Evolutionary conservation across 1,139 yeast genomes (phyloP), one percentile per base, ranked within the genome.

Genomic region (Geotrichum klebahnii): DNA sequence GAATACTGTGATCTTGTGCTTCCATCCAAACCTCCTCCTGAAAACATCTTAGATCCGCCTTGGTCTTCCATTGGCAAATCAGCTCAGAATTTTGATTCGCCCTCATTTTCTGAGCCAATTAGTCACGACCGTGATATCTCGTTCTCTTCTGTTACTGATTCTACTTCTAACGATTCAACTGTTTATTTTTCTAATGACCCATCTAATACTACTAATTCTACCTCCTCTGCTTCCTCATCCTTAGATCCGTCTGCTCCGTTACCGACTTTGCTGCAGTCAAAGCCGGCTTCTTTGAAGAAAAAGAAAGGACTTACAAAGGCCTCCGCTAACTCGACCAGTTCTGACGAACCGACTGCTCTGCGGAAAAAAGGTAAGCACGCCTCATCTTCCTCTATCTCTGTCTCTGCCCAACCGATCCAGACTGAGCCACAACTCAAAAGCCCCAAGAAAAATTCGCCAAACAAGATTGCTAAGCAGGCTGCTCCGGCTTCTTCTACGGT

Each of bases 211-310:
- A n/a, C 31, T 35, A 22, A 24, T 16, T 14, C 28, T 16, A 23
- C 12, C 6, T 10, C 46, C n/a, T 19, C 34, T 19, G 10, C 16
- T 44, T 19, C 32, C 6, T 5, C 3, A 5, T 5, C 34, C 10
- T 10, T 29, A 1, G 3, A n/a, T 10, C 22, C 36, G 9, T 28
- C 43, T 37, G n/a, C 36, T 19, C 23, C 29, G 31, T 26, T 26
- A 17, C 5, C 34, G n/a, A 14, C 42, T 37, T n/a, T 37, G 48
- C 48, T 33, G 48, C 48, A 44, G 48, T 23, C 48, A 44, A 37
- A 44, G 48, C n/a, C 48, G 19, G 35, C 34, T 24, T 4, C 31
- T n/a, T n/a, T n/a, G 5, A 24, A 24, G 23, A 35, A 26, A 14
- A 44, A 35, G 23, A 33, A 42, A 26, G 37, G 24, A 12, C 22